Evolutionary conservation across 208 protist species (phyloP), one percentile per base, ranked within the genome.

Genomic region (Leishmania turanica): DNA sequence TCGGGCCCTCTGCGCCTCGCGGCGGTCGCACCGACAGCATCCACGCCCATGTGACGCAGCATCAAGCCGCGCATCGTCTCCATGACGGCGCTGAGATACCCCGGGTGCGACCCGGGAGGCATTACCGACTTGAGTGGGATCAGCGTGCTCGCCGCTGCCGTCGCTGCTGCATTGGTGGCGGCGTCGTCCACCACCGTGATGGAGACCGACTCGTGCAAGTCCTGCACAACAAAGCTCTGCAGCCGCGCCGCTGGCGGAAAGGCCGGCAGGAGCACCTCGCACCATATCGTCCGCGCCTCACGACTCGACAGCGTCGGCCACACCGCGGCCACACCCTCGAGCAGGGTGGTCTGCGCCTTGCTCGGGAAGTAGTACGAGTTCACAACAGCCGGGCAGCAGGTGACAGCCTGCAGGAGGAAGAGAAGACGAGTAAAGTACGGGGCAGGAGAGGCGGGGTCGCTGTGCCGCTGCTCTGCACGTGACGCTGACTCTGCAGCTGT

Each of bases 331-430:
- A 90, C 84, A 1, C 81, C 85, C 64, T 90, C 91, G 34, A 90
- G 79, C n/a, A 95, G 80, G 49, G 90, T 89, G 51, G 49, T 60
- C 79, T 96, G 93, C 58, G 90, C 91, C 71, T 87, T 91, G 64
- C 83, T 80, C 7, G 93, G 93, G 53, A 93, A 96, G 79, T 90
- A 93, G 83, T 92, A 96, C 9, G 88, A 90, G 24, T 84, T 73
- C 62, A 83, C 69, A 3, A 89, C 87, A 19, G 87, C 87, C 24
- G 84, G 54, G 71, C 84, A 84, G 27, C 51, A 17, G 40, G 77
- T 78, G 75, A 65, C 66, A 56, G 82, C 75, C 42, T 77, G 80
- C 70, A 89, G 34, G 62, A 85, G 34, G 40, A 64, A 27, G 65
- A 87, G 70, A 19, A 89, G 77, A 19, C 77, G 70, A 19, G 45